Conservation (phyloP, 179 eudicot species). For the Vitellaria paradoxa region DNA sequence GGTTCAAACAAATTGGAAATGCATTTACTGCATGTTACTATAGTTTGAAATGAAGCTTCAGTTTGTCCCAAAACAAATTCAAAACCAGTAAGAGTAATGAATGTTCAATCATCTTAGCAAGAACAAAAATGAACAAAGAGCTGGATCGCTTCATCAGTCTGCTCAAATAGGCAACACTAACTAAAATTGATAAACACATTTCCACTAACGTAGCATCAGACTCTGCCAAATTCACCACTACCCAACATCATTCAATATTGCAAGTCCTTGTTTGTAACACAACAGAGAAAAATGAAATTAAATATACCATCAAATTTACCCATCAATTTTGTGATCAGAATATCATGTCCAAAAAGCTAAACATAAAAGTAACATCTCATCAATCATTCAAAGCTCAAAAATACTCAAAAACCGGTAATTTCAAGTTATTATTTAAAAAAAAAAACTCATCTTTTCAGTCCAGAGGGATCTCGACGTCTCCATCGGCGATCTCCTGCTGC, state of each 20-base stretch:
- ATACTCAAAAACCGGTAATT: conserved; percentile 5
- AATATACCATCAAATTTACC: background rate
- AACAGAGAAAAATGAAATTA: background rate
- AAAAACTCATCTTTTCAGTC: conserved; percentile 27
- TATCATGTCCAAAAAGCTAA: conserved; percentile 8
- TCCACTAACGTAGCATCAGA: background rate
- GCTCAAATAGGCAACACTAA: background rate
- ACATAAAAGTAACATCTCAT: conserved; percentile 12
- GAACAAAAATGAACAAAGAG: too few species aligned
- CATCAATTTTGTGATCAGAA: conserved; percentile 2
- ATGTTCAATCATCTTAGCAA: background rate
- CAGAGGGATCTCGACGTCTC: conserved; percentile 70
- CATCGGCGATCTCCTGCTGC: conserved; percentile 70
- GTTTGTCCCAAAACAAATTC: background rate
- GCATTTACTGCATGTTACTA: background rate
- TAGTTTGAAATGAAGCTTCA: background rate
- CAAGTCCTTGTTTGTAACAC: background rate
- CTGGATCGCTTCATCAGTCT: too few species aligned
- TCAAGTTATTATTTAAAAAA: background rate
- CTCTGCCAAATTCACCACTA: background rate
- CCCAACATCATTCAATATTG: too few species aligned
- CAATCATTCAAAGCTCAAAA: conserved; percentile 13
- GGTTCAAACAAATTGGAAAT: background rate
- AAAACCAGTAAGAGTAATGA: background rate
- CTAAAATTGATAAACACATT: background rate